Base-by-base conservation (phyloP, 768 basidiomycete genomes). In the Arthromyces matolae region DNA sequence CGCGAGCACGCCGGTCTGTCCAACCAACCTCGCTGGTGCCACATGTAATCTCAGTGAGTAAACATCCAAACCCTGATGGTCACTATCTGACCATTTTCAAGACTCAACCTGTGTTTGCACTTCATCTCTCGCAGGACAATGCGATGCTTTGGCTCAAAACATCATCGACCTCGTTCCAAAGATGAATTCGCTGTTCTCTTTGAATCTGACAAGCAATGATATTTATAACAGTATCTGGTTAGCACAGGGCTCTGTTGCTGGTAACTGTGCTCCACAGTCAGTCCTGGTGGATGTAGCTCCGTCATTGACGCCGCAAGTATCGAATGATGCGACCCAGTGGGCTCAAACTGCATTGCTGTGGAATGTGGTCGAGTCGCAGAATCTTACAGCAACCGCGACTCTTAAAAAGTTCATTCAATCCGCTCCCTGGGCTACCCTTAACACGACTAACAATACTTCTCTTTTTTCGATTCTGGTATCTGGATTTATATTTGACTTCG, bases 51-150 rank as follows among this genome's bases (percentile, higher is more conserved):
- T 86, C 19, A 72, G 84, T 83, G 53, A 58, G 78, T 68, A 4
- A 34, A 14, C 35, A 29, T 39, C 18, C 6, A 34, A 24, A 39
- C n/a, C 13, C 33, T 50, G 36, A 25, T 13, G 31, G 12, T 55
- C 18, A 18, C 27, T 53, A 56, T 35, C 20, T 47, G 31, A 38
- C 23, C 34, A 51, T 23, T n/a, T 8, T 5, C 16, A 18, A 84
- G 82, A 83, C 66, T 71, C 80, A 1, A 79, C 81, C 0, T 86
- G 83, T 57, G 69, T 79, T 29, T 85, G 83, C 54, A 76, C 78
- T 10, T 73, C 78, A 2, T 62, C 65, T n/a, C 46, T 54, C 16
- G 38, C 63, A 3, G 64, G 65, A n/a, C 69, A 64, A 50, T 83
- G 81, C 53, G 71, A 77, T 37, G 71, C 70, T 20, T 60, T 86